Evolutionary conservation across 768 basidiomycete species (phyloP).

Genomic region (Russula olivacea): DNA sequence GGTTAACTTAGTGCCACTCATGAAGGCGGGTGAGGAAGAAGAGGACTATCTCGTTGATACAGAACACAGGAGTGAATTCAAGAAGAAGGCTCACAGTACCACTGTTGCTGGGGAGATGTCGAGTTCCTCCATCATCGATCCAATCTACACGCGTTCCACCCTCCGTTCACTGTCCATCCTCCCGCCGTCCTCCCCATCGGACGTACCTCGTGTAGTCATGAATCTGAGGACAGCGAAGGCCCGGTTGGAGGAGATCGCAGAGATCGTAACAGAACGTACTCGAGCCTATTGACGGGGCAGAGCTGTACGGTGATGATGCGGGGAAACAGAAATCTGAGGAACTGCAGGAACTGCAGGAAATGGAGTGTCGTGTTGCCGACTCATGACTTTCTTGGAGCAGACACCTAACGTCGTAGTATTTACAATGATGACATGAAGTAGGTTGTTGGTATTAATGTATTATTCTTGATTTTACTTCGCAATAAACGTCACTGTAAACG

Average conservation of each 20-base stretch:
- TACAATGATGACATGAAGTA: conserved; percentile 21
- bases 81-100: too few species aligned
- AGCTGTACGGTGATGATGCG: conserved; percentile 36
- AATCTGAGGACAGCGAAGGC: conserved; percentile 90
- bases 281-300: too few species aligned
- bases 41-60: conserved; percentile 70
- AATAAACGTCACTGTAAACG: too few species aligned
- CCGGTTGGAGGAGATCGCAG: conserved; percentile 63
- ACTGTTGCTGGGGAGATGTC: conserved; percentile 40
- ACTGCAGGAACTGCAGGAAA: too few species aligned
- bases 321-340: conserved; percentile 34
- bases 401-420: too few species aligned
- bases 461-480: neutral
- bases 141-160: conserved; percentile 76
- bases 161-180: conserved; percentile 87
- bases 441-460: neutral
- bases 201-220: conserved; percentile 79
- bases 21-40: conserved; percentile 91
- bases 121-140: conserved; percentile 52
- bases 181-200: conserved; percentile 71
- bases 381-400: too few species aligned
- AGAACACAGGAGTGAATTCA: conserved; percentile 53
- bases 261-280: too few species aligned
- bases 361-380: conserved; percentile 11
- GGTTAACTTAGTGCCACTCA: conserved; percentile 48